Conservation (phyloP, 2,329 filamentous ascomycete genomes). For the Epichloe uncinata region DNA sequence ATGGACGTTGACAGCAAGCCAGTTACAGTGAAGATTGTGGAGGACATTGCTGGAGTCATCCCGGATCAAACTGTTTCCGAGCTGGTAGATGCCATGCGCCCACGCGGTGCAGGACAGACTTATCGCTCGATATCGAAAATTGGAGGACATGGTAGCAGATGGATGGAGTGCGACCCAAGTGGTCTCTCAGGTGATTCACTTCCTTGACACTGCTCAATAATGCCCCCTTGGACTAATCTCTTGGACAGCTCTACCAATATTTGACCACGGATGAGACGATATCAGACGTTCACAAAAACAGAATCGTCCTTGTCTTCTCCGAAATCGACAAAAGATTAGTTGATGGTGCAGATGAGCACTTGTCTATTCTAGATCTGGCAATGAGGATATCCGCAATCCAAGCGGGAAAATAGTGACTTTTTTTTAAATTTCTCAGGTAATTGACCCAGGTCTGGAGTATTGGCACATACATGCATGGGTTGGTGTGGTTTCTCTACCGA, state of each 20-base stretch:
- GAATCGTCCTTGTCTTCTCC: slow-evolving; percentile 79
- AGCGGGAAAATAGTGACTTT: slow-evolving; percentile 24
- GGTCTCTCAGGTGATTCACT: slow-evolving; percentile 52
- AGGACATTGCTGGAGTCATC: slow-evolving; percentile 94
- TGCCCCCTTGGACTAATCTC: slow-evolving; percentile 6
- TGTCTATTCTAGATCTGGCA: slow-evolving; percentile 75
- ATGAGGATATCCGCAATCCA: slow-evolving; percentile 69
- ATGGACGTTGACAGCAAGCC: slow-evolving; percentile 47
- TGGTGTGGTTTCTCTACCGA: background rate
- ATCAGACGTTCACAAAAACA: slow-evolving; percentile 75
- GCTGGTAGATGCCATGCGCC: slow-evolving; percentile 64
- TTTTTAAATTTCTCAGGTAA: background rate
- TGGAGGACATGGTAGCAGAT: slow-evolving; percentile 80
- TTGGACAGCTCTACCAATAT: slow-evolving; percentile 58
- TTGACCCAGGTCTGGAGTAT: background rate
- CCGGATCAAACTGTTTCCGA: slow-evolving; percentile 58
- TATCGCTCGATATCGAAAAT: slow-evolving; percentile 67
- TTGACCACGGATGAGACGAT: slow-evolving; percentile 77
- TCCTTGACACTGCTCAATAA: background rate
- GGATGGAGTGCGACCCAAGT: slow-evolving; percentile 94
- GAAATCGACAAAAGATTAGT: slow-evolving; percentile 89
- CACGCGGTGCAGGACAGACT: slow-evolving; percentile 45
- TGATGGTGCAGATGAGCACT: slow-evolving; percentile 89
- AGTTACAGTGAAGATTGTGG: slow-evolving; percentile 67
- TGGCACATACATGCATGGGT: background rate